A percentile compares a stretch with the other conserved stretches of the same genome.
Conservation (phyloP, 371 early-diverging fungal species). For the Globomyces sp. region DNA sequence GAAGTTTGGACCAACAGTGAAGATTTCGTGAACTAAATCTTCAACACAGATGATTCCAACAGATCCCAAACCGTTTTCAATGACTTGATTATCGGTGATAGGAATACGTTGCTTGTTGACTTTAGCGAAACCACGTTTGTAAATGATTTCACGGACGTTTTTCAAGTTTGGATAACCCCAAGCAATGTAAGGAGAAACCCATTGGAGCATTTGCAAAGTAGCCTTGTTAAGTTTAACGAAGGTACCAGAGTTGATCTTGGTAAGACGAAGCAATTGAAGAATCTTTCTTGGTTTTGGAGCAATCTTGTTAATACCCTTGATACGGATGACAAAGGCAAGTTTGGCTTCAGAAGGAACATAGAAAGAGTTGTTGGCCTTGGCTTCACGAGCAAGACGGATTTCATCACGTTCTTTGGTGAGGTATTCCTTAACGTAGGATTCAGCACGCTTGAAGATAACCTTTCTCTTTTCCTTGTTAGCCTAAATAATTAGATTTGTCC, state of each 20-base stretch:
- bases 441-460: constrained; percentile 97
- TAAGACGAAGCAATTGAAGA: constrained; percentile 97
- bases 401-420: constrained; percentile 80
- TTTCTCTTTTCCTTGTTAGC: constrained; percentile 78
- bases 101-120: constrained; percentile 95
- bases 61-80: constrained; percentile 94
- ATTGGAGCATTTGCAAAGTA: constrained; percentile 97
- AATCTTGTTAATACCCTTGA: constrained; percentile 93
- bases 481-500: constrained; percentile 43
- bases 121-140: constrained; percentile 99
- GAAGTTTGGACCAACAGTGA: constrained; percentile 97
- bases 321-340: constrained; percentile 94
- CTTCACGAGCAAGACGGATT: constrained; percentile 87
- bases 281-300: constrained; percentile 99
- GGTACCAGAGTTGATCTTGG: constrained; percentile 99
- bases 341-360: constrained; percentile 97
- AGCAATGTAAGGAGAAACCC: constrained; percentile 97
- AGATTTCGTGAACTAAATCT: constrained; percentile 99
- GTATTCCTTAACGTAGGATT: constrained; percentile 96
- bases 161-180: constrained; percentile 94
- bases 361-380: constrained; percentile 88
- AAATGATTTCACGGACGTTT: constrained; percentile 98
- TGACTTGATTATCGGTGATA: constrained; percentile 93
- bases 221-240: constrained; percentile 99
- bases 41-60: constrained; percentile 98